Evolutionary conservation across 1,284 basidiomycete genomes (phyloP).

Genomic region (Kwoniella shivajii): DNA sequence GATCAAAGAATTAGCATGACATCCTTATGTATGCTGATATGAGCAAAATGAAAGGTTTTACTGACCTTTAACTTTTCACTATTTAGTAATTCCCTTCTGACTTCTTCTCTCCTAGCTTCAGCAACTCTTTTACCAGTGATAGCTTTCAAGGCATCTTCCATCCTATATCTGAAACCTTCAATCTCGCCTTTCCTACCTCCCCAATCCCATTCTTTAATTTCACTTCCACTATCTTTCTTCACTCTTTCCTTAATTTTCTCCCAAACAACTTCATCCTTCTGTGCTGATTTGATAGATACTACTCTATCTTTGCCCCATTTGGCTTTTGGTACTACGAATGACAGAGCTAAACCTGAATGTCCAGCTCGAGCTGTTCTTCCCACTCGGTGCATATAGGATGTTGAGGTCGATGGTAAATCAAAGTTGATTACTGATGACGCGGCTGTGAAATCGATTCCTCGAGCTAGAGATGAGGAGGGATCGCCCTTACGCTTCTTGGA

Average conservation of each 20-base stretch:
- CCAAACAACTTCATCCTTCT: constrained; percentile 77
- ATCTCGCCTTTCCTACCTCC: constrained; percentile 78
- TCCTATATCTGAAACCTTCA: constrained; percentile 97
- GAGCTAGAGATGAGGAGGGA: constrained; percentile 89
- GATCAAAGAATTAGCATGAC: neutral
- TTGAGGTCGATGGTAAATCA: constrained; percentile 84
- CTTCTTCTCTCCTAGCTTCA: constrained; percentile 91
- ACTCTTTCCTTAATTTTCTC: constrained; percentile 70
- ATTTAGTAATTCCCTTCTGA: constrained; percentile 91
- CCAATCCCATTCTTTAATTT: constrained; percentile 92
- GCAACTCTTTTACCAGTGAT: constrained; percentile 84
- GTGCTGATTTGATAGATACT: constrained; percentile 62
- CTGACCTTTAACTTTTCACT: constrained; percentile 92
- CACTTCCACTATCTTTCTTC: constrained; percentile 67
- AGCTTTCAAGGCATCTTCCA: constrained; percentile 90
- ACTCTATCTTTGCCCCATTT: constrained; percentile 74
- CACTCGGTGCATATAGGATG: constrained; percentile 94
- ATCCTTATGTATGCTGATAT: neutral
- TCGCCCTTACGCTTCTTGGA: constrained; percentile 54
- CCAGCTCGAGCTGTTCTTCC: constrained; percentile 96
- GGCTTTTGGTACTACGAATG: constrained; percentile 77
- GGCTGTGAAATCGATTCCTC: constrained; percentile 96
- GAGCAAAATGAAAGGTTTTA: constrained; percentile 1
- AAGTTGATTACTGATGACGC: constrained; percentile 99
- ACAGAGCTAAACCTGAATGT: constrained; percentile 86